Percentiles rank a stretch among this genome's conserved stretches.
Conservation (phyloP, 306 rosid species). For the Medicago lupulina region DNA sequence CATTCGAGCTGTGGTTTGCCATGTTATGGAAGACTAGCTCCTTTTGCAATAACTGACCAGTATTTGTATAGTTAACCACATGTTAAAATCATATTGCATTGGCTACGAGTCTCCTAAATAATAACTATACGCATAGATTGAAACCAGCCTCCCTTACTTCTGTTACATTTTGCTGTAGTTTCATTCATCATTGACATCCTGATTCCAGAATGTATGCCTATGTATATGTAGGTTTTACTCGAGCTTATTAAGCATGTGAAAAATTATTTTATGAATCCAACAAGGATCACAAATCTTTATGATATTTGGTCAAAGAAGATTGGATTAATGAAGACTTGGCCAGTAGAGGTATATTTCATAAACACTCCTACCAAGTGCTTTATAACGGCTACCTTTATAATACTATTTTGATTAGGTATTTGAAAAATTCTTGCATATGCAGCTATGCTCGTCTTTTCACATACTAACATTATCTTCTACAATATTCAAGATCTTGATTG, state of each 20-base stretch:
- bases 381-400: background rate
- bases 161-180: slow-evolving; percentile 14
- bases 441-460: no score
- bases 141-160: background rate
- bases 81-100: background rate
- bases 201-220: slow-evolving; percentile 23
- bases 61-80: background rate
- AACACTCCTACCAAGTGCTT: slow-evolving; percentile 20
- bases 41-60: background rate
- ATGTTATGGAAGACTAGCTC: background rate
- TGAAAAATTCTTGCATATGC: no score
- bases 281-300: slow-evolving; percentile 57
- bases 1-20: background rate
- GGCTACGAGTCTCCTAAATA: background rate
- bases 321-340: slow-evolving; percentile 56
- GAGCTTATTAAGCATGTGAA: slow-evolving; percentile 62
- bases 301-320: slow-evolving; percentile 72
- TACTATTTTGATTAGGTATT: no score
- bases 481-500: background rate
- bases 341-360: slow-evolving; percentile 58
- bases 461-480: no score
- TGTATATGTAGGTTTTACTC: slow-evolving; percentile 59
- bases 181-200: slow-evolving; percentile 28
- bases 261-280: slow-evolving; percentile 32
- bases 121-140: no score